Evolutionary conservation across 169 alveolate species (phyloP).

Genomic region (Plasmodium cynomolgi): DNA sequence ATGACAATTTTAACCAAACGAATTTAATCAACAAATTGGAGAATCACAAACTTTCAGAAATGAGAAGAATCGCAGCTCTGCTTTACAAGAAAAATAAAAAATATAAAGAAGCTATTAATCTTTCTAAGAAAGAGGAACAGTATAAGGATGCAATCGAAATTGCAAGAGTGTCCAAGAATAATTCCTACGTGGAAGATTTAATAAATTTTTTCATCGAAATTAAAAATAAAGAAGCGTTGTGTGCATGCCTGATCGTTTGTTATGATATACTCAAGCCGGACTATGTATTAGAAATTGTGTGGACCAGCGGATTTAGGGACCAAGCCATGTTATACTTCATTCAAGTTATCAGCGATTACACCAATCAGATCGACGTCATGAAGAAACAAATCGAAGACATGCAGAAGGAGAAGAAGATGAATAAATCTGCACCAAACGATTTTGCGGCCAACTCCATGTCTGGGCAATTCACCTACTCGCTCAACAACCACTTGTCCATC

Average conservation of each 20-base stretch:
- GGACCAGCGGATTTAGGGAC: slow-evolving; percentile 96
- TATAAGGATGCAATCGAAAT: slow-evolving; percentile 80
- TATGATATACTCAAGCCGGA: slow-evolving; percentile 97
- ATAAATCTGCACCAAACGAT: slow-evolving; percentile 87
- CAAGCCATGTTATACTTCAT: slow-evolving; percentile 97
- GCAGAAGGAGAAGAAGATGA: slow-evolving; percentile 88
- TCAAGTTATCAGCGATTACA: slow-evolving; percentile 90
- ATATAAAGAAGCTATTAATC: slow-evolving; percentile 91
- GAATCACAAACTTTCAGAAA: slow-evolving; percentile 96
- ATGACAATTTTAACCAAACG: slow-evolving; percentile 96
- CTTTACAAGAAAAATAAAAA: slow-evolving; percentile 93
- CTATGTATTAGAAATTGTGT: slow-evolving; percentile 98
- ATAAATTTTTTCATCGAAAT: slow-evolving; percentile 91
- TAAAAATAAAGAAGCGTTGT: slow-evolving; percentile 94
- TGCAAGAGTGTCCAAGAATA: slow-evolving; percentile 82
- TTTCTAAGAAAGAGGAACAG: slow-evolving; percentile 89
- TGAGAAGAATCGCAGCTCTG: slow-evolving; percentile 97
- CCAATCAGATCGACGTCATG: slow-evolving; percentile 84
- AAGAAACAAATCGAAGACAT: slow-evolving; percentile 86
- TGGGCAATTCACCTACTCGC: slow-evolving; percentile 49
- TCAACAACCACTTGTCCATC: slow-evolving; percentile 58
- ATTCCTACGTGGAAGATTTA: slow-evolving; percentile 92
- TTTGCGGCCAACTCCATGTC: slow-evolving; percentile 77
- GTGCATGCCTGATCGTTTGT: slow-evolving; percentile 98
- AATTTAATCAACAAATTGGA: slow-evolving; percentile 93